Evolutionary conservation across 257 asterid species (phyloP).

Genomic region (Oldenlandia corymbosa): DNA sequence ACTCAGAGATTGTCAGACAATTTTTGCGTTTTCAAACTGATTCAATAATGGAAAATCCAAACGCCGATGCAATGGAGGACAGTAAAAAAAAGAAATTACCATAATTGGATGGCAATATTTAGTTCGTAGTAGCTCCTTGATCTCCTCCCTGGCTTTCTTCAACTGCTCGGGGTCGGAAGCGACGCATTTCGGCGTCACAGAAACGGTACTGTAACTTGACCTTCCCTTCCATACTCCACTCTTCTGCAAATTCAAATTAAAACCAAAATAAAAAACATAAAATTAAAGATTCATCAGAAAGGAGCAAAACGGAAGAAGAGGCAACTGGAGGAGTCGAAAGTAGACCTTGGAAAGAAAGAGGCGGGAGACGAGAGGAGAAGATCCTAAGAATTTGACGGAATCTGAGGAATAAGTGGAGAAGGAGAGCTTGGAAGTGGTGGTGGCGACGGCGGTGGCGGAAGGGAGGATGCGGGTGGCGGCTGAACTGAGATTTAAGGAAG

Average conservation of each 20-base stretch:
- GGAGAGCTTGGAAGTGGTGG: conserved; percentile 26
- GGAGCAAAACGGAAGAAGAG: not conserved
- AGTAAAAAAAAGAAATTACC: conserved; percentile 31
- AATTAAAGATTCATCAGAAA: not conserved
- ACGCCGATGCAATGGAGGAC: not conserved
- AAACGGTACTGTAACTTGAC: conserved; percentile 40
- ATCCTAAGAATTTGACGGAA: conserved; percentile 46
- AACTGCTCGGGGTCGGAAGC: conserved; percentile 73
- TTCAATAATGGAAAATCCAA: not conserved
- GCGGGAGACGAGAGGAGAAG: conserved; percentile 45
- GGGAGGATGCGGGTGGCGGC: conserved; percentile 48
- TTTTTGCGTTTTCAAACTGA: not conserved
- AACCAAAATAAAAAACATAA: not conserved
- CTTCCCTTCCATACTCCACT: conserved; percentile 37
- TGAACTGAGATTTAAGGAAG: conserved; percentile 30
- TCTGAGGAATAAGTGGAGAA: conserved; percentile 27
- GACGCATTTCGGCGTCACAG: conserved; percentile 59
- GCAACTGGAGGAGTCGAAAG: not conserved
- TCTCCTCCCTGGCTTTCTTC: conserved; percentile 86
- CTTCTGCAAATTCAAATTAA: conserved; percentile 32
- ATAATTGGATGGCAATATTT: conserved; percentile 77
- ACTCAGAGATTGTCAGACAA: too few relatives aligned
- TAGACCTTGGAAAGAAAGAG: conserved; percentile 51
- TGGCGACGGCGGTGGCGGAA: conserved; percentile 25
- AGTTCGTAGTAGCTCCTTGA: conserved; percentile 59